Evolutionary conservation across 2,329 filamentous ascomycete species (phyloP).

Genomic region (Diplodia mutila): DNA sequence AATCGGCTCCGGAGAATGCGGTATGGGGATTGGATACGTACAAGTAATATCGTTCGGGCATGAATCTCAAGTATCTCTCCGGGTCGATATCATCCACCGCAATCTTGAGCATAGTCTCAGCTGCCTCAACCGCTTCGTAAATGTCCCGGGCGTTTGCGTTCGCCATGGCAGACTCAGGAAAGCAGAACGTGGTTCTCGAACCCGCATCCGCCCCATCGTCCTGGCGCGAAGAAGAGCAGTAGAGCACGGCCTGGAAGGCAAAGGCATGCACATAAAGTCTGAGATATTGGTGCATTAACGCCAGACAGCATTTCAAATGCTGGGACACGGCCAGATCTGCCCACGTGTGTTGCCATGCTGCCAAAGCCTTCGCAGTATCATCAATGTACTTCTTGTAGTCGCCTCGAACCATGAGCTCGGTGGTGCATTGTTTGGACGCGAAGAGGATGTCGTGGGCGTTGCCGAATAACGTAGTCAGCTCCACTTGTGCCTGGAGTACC

Average conservation of each 20-base stretch:
- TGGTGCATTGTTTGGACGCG: slow-evolving; percentile 24
- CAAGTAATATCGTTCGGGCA: slow-evolving; percentile 24
- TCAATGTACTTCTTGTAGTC: slow-evolving; percentile 28
- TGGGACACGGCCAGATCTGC: slow-evolving; percentile 2
- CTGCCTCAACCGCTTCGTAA: slow-evolving; percentile 20
- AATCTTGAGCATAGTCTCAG: slow-evolving; percentile 24
- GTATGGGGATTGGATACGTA: background rate
- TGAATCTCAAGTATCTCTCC: slow-evolving; percentile 16
- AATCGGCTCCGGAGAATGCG: too few relatives aligned
- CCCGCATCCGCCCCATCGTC: background rate
- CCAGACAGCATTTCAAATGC: slow-evolving; percentile 21
- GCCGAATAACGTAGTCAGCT: slow-evolving; percentile 25
- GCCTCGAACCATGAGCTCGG: slow-evolving; percentile 24
- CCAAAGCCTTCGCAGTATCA: slow-evolving; percentile 22
- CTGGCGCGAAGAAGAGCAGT: background rate
- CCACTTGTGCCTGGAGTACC: slow-evolving; percentile 26
- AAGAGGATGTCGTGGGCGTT: slow-evolving; percentile 27
- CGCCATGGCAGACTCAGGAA: slow-evolving; percentile 22
- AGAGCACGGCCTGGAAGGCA: slow-evolving; percentile 26
- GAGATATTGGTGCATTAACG: slow-evolving; percentile 25
- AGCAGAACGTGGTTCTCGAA: background rate
- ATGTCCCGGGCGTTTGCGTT: slow-evolving; percentile 24
- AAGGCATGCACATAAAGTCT: slow-evolving; percentile 26
- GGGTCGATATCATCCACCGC: slow-evolving; percentile 21
- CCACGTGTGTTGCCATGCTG: slow-evolving; percentile 24